Conservation (phyloP, 257 asterid genomes). For the Scutellaria barbata region DNA sequence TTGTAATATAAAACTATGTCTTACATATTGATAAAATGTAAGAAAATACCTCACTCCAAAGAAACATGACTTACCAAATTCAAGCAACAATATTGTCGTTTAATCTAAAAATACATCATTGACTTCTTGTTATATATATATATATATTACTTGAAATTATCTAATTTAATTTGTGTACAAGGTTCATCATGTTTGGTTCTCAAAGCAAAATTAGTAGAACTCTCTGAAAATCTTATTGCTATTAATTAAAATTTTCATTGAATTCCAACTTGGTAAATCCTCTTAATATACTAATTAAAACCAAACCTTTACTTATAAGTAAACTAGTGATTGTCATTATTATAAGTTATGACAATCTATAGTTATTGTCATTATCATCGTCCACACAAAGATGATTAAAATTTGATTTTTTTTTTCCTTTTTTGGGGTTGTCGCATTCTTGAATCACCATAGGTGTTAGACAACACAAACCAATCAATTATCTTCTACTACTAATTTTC, state of each 20-base stretch:
- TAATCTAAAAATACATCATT: too few species aligned
- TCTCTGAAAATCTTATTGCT: neutral
- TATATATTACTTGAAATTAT: too few species aligned
- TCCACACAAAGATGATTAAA: neutral
- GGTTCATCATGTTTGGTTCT: neutral
- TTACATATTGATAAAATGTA: too few species aligned
- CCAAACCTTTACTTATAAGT: conserved; percentile 9
- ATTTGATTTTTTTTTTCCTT: neutral
- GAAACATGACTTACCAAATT: too few species aligned
- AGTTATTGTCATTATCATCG: conserved; percentile 17
- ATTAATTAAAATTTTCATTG: neutral
- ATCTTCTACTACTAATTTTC: too few species aligned
- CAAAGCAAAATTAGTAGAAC: neutral
- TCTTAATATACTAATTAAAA: neutral
- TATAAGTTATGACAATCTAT: neutral
- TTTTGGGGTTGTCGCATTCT: neutral
- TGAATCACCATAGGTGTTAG: conserved; percentile 11
- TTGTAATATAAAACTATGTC: too few species aligned
- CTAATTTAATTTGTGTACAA: neutral
- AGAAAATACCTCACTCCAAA: too few species aligned
- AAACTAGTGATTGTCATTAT: conserved; percentile 24
- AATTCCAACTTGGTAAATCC: neutral
- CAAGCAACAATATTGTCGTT: too few species aligned
- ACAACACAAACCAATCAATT: neutral
- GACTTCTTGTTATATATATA: too few species aligned